A percentile compares a stretch with the other conserved stretches of the same genome.
Evolutionary conservation across 352 stramenopile genomes (phyloP).

Genomic region (Phytophthora hybrid): DNA sequence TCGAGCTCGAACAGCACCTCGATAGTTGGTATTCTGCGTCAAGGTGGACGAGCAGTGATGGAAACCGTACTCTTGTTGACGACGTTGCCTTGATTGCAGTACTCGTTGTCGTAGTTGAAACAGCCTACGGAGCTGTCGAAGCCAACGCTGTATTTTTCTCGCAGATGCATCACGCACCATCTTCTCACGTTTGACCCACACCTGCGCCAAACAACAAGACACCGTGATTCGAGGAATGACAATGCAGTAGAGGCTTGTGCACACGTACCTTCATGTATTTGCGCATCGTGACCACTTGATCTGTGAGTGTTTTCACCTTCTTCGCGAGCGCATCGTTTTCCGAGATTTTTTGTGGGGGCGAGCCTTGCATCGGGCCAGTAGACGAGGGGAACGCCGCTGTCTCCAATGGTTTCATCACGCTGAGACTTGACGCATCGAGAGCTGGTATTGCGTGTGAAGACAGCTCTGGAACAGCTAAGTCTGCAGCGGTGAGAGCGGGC

Average conservation of each 20-base stretch:
- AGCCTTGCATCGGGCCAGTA: conserved; percentile 10
- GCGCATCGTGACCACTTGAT: conserved; percentile 65
- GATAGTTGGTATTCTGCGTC: conserved; percentile 9
- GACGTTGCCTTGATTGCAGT: conserved; percentile 8
- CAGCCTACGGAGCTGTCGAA: conserved; percentile 23
- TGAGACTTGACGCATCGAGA: conserved; percentile 19
- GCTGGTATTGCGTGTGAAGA: conserved; percentile 9
- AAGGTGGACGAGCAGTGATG: conserved; percentile 31
- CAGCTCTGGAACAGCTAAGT: conserved; percentile 13
- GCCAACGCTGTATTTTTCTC: conserved; percentile 55
- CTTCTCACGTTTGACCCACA: conserved; percentile 79
- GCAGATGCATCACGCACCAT: conserved; percentile 55
- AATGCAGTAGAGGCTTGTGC: neutral
- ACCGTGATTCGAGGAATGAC: neutral
- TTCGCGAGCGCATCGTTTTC: conserved; percentile 25
- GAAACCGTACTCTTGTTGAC: conserved; percentile 37
- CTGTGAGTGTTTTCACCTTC: conserved; percentile 38
- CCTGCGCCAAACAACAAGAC: conserved; percentile 27
- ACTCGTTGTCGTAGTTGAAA: conserved; percentile 22
- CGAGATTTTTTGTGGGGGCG: conserved; percentile 1
- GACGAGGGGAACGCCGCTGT: neutral
- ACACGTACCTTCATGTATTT: conserved; percentile 76
- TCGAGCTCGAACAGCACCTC: conserved; percentile 2
- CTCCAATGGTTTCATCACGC: conserved; percentile 20
- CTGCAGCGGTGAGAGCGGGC: conserved; percentile 26